phyloP scores from a whole-genome alignment of 2,329 filamentous ascomycete genomes.

The Aspergillus pseudoviridinutans region DNA sequence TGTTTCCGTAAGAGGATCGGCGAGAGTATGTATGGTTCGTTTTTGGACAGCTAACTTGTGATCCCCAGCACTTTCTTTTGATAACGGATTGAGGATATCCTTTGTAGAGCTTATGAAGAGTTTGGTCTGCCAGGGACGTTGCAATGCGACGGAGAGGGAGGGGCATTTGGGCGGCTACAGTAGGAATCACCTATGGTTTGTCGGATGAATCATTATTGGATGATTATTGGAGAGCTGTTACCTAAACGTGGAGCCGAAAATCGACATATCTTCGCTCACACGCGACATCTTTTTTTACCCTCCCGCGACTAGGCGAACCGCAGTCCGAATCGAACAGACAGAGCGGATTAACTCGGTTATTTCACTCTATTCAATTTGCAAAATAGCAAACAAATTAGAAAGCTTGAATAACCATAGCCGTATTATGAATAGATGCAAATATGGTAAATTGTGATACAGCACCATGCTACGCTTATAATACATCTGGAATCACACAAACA shows the following conservation, averaged over 20 bases:
- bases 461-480: background rate
- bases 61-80: conserved; percentile 2
- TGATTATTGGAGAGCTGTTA: background rate
- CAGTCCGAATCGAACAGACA: background rate
- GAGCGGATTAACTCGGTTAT: background rate
- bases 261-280: background rate
- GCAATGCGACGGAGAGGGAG: conserved; percentile 30
- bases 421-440: background rate
- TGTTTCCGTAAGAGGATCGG: conserved; percentile 43
- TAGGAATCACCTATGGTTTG: conserved; percentile 11
- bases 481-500: background rate
- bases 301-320: conserved; percentile 6
- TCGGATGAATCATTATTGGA: background rate
- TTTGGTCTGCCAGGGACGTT: conserved; percentile 20
- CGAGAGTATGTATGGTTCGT: conserved; percentile 15
- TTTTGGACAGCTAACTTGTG: conserved; percentile 3
- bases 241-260: background rate
- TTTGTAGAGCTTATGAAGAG: conserved; percentile 1
- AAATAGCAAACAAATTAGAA: background rate
- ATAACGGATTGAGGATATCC: conserved; percentile 1
- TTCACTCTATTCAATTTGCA: background rate
- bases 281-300: background rate
- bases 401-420: background rate
- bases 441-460: background rate
- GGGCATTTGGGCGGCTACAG: conserved; percentile 27